Conservation (phyloP, 306 rosid species). For the Cicer chorassanicum region DNA sequence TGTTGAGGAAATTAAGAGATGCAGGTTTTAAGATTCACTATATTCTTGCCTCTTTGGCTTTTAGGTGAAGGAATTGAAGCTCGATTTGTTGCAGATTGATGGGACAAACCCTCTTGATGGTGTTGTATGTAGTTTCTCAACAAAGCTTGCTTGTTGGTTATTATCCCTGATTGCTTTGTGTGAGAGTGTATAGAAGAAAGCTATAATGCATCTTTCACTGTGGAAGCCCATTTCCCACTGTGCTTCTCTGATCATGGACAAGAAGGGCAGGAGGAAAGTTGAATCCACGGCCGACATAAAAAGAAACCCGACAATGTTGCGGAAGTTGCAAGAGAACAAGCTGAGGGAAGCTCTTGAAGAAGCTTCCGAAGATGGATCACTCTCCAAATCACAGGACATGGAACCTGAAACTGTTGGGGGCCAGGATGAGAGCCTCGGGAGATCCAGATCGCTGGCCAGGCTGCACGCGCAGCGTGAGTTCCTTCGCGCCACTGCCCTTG, state of each 20-base stretch:
- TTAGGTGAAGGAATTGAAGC: conserved; percentile 33
- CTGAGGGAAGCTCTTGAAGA: conserved; percentile 97
- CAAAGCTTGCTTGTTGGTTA: conserved; percentile 25
- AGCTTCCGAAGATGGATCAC: conserved; percentile 95
- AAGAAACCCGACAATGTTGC: conserved; percentile 70
- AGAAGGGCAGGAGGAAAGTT: conserved; percentile 70
- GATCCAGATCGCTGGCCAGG: conserved; percentile 87
- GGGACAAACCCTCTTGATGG: conserved; percentile 40
- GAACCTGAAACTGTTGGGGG: conserved; percentile 64
- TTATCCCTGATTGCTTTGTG: conserved; percentile 32
- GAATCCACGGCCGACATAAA: conserved; percentile 56
- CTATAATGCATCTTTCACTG: conserved; percentile 87
- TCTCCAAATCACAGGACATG: conserved; percentile 72
- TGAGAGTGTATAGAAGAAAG: conserved; percentile 32
- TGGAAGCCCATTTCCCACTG: conserved; percentile 99
- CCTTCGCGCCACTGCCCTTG: conserved; percentile 88
- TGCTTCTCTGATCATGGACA: conserved; percentile 86
- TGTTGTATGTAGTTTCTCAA: conserved; percentile 7
- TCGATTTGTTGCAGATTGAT: conserved; percentile 38
- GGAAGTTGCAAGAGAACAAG: conserved; percentile 85
- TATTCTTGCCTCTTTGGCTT: conserved; percentile 19
- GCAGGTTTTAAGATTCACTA: conserved; percentile 38
- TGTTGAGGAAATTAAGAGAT: conserved; percentile 34
- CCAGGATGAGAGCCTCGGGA: conserved; percentile 70
- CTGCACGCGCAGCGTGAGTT: conserved; percentile 89